Evolutionary conservation across 306 rosid species (phyloP).

Genomic region (Gastrolobium villosum): DNA sequence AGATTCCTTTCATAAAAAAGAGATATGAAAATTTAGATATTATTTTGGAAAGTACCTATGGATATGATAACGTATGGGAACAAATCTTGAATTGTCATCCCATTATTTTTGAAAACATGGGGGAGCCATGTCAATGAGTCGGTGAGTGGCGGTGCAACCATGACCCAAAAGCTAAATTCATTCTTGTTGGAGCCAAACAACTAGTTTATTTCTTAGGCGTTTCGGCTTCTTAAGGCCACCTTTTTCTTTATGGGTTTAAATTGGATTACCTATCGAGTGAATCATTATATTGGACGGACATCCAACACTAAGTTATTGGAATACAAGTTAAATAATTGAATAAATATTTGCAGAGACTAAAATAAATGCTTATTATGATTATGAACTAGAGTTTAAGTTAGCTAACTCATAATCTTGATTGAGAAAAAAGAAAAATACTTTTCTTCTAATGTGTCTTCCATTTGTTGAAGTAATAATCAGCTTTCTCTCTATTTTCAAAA

Average conservation of each 20-base stretch:
- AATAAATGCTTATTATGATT: not conserved
- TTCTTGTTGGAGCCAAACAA: conserved; percentile 43
- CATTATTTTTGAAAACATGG: conserved; percentile 24
- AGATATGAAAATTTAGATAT: conserved; percentile 42
- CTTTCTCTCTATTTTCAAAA: too few species aligned
- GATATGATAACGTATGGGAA: conserved; percentile 47
- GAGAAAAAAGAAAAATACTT: conserved; percentile 25
- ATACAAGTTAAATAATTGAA: conserved; percentile 2
- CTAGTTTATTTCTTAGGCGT: not conserved
- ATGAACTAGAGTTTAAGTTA: not conserved
- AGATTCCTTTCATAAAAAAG: conserved; percentile 52
- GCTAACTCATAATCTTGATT: not conserved
- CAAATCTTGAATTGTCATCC: conserved; percentile 25
- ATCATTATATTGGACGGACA: conserved; percentile 9
- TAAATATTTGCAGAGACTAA: not conserved
- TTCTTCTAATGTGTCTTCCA: conserved; percentile 3
- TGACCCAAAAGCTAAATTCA: conserved; percentile 38
- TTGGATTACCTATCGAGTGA: conserved; percentile 33
- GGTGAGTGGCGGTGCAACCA: conserved; percentile 54
- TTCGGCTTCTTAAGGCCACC: conserved; percentile 31
- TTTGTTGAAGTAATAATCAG: conserved; percentile 32
- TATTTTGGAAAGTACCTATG: conserved; percentile 48
- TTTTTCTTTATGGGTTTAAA: not conserved
- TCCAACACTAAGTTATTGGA: conserved; percentile 25
- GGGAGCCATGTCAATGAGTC: conserved; percentile 36